Evolutionary conservation across 768 basidiomycete genomes (phyloP).

Genomic region (Panus rudis): DNA sequence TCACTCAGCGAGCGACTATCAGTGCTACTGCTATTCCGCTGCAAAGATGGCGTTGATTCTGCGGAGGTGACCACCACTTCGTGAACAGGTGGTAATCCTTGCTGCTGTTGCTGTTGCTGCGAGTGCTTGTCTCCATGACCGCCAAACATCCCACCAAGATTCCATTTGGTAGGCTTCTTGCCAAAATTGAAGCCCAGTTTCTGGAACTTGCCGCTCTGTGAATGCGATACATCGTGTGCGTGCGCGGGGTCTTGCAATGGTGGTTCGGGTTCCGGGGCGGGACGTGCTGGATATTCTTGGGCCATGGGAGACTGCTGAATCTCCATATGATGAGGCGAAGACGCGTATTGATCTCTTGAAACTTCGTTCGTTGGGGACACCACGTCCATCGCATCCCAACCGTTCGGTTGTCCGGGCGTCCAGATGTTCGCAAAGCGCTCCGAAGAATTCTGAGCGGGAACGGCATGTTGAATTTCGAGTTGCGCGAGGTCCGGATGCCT

Average conservation of each 20-base stretch:
- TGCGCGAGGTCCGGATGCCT: constrained; percentile 7
- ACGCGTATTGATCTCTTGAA: constrained; percentile 33
- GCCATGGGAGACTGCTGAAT: constrained; percentile 44
- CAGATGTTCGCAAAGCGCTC: constrained; percentile 9
- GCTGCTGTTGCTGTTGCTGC: constrained; percentile 24
- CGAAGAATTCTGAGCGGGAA: constrained; percentile 2
- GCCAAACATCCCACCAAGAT: constrained; percentile 59
- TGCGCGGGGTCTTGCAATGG: constrained; percentile 29
- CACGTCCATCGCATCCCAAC: constrained; percentile 53
- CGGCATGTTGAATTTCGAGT: constrained; percentile 4
- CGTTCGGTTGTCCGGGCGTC: constrained; percentile 3
- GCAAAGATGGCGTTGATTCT: constrained; percentile 57
- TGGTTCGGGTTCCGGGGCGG: constrained; percentile 33
- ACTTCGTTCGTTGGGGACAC: constrained; percentile 44
- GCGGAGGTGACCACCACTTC: constrained; percentile 52
- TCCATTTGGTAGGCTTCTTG: constrained; percentile 67
- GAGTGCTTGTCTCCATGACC: constrained; percentile 59
- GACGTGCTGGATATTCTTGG: constrained; percentile 43
- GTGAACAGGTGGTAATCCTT: constrained; percentile 61
- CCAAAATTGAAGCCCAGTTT: constrained; percentile 58
- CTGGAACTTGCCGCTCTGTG: constrained; percentile 45
- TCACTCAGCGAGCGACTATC: constrained; percentile 64
- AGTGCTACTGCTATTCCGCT: constrained; percentile 74
- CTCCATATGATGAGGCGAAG: constrained; percentile 42
- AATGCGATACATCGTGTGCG: constrained; percentile 31